Percentiles rank a stretch among this genome's conserved stretches.
phyloP scores from a whole-genome alignment of 2,329 filamentous ascomycete species.

The Didymella segeticola region DNA sequence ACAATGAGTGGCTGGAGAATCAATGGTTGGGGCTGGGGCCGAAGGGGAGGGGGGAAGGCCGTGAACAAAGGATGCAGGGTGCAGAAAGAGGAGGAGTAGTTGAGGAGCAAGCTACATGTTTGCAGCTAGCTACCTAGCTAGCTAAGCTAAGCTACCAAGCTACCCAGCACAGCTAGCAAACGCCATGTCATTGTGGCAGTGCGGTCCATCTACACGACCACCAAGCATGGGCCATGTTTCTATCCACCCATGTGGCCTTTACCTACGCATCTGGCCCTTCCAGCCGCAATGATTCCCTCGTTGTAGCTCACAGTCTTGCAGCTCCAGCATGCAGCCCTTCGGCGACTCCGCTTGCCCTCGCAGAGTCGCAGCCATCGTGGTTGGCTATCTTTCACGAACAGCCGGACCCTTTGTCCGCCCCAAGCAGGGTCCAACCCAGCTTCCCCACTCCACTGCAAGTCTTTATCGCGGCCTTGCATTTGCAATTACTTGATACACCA shows the following conservation, averaged over 20 bases:
- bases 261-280: neutral
- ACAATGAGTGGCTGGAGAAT: neutral
- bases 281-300: neutral
- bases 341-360: conserved; percentile 13
- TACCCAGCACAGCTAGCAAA: neutral
- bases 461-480: neutral
- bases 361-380: neutral
- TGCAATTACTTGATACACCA: neutral
- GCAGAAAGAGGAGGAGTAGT: conserved; percentile 8
- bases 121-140: no score
- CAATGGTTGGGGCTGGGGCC: no score
- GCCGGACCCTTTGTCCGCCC: neutral
- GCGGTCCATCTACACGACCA: neutral
- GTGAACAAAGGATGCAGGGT: neutral
- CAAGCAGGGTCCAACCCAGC: conserved; percentile 1
- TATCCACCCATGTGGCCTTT: neutral
- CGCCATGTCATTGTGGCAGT: conserved; percentile 10
- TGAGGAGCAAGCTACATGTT: neutral
- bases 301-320: conserved; percentile 10
- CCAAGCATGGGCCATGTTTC: neutral
- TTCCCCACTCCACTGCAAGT: neutral
- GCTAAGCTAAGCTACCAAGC: conserved; percentile 6
- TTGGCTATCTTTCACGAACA: neutral
- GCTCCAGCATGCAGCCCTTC: conserved; percentile 7
- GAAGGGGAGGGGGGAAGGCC: neutral